Evolutionary conservation across 208 protist species (phyloP).

Genomic region (Crithidia expoeki): DNA sequence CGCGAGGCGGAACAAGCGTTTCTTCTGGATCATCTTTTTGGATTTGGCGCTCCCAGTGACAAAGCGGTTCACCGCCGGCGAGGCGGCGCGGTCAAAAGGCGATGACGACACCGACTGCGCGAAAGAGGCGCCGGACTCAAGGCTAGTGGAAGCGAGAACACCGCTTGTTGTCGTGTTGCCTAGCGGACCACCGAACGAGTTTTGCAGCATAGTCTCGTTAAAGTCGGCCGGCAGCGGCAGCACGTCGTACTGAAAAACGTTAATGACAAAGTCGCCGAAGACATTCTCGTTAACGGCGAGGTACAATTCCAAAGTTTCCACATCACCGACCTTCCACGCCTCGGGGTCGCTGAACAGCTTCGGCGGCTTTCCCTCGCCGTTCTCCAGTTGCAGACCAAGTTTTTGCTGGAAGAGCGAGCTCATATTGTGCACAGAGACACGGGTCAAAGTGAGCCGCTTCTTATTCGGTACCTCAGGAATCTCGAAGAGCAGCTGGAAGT

Average conservation of each 20-base stretch:
- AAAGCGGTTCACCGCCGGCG: conserved; percentile 12
- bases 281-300: conserved; percentile 54
- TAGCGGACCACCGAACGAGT: neutral
- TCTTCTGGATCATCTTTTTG: conserved; percentile 38
- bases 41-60: conserved; percentile 11
- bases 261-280: conserved; percentile 77
- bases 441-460: conserved; percentile 48
- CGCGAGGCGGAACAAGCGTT: conserved; percentile 62
- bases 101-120: conserved; percentile 4
- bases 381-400: conserved; percentile 63
- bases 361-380: conserved; percentile 33
- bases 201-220: neutral
- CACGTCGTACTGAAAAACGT: conserved; percentile 60
- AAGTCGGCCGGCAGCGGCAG: conserved; percentile 15
- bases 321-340: conserved; percentile 47
- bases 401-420: conserved; percentile 37
- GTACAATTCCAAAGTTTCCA: conserved; percentile 44
- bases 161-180: neutral
- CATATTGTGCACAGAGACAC: conserved; percentile 72
- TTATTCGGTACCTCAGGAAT: conserved; percentile 71
- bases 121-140: neutral
- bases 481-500: conserved; percentile 83
- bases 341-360: conserved; percentile 63
- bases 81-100: conserved; percentile 3
- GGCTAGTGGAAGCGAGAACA: neutral